phyloP scores from a whole-genome alignment of 139 green algal species.

The Trebouxia sp. region DNA sequence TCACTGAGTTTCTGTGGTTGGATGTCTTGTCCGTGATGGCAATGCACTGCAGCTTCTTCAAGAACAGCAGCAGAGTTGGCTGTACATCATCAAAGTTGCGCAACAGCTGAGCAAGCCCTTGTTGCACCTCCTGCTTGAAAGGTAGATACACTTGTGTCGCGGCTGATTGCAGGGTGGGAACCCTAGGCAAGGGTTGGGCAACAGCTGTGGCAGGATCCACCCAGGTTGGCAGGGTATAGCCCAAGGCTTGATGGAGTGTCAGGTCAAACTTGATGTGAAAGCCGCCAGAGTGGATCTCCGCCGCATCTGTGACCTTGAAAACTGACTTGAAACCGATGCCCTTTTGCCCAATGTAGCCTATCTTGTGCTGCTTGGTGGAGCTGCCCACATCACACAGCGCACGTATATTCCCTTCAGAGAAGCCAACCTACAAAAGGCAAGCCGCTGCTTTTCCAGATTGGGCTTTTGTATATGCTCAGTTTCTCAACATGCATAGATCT shows the following conservation, averaged over 20 bases:
- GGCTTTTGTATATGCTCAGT: too few relatives aligned
- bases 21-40: neutral
- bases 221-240: slow-evolving; percentile 21
- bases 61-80: slow-evolving; percentile 10
- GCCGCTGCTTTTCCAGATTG: too few relatives aligned
- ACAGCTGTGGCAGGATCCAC: neutral
- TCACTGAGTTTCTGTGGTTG: neutral
- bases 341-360: slow-evolving; percentile 27
- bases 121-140: neutral
- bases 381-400: slow-evolving; percentile 14
- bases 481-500: too few relatives aligned
- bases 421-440: neutral
- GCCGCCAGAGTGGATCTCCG: slow-evolving; percentile 10
- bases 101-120: neutral
- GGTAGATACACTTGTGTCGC: neutral
- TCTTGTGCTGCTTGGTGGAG: slow-evolving; percentile 14
- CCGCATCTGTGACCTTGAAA: slow-evolving; percentile 24
- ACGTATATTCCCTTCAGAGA: neutral
- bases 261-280: slow-evolving; percentile 21
- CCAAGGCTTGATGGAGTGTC: neutral
- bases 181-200: neutral
- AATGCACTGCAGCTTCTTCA: slow-evolving; percentile 26
- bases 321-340: slow-evolving; percentile 28
- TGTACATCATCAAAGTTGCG: slow-evolving; percentile 17
- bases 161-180: neutral